Conservation (phyloP, 2,329 filamentous ascomycete genomes). For the Paraconiothyrium sp. region DNA sequence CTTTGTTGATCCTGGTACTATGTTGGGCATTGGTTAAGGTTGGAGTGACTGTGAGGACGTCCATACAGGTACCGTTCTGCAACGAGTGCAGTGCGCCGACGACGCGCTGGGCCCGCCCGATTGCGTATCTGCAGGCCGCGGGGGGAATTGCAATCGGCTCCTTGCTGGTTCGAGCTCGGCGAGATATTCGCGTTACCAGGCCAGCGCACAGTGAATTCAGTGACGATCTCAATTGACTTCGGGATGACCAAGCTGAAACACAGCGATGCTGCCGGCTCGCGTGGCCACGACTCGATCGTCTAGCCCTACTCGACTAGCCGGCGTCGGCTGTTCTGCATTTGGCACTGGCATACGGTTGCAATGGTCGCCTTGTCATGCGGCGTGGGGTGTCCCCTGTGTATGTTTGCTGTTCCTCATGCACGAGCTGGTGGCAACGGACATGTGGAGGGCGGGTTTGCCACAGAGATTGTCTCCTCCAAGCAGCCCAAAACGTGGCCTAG, state of each 20-base stretch:
- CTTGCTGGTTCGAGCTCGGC: background rate
- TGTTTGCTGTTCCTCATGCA: background rate
- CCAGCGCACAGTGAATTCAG: background rate
- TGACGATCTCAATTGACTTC: background rate
- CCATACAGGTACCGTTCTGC: no score
- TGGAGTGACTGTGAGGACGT: background rate
- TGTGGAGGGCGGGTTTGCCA: background rate
- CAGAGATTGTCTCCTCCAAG: background rate
- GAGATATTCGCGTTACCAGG: background rate
- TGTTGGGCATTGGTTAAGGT: background rate
- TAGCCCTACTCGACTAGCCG: conserved; percentile 2
- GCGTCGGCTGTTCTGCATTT: conserved; percentile 1
- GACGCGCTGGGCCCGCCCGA: no score
- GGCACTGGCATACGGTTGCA: background rate
- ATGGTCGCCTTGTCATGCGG: background rate
- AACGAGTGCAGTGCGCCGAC: no score
- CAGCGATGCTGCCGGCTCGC: conserved; percentile 1
- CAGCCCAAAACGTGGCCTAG: background rate
- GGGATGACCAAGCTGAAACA: conserved; percentile 20
- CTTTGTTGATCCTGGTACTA: background rate
- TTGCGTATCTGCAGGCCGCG: no score
- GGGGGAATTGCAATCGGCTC: no score
- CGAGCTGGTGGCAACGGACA: background rate
- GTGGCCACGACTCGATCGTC: conserved; percentile 13
- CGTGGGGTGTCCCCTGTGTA: background rate